Evolutionary conservation across 306 rosid genomes (phyloP), one percentile per base, ranked within the genome.

Genomic region (Trifolium fragiferum): DNA sequence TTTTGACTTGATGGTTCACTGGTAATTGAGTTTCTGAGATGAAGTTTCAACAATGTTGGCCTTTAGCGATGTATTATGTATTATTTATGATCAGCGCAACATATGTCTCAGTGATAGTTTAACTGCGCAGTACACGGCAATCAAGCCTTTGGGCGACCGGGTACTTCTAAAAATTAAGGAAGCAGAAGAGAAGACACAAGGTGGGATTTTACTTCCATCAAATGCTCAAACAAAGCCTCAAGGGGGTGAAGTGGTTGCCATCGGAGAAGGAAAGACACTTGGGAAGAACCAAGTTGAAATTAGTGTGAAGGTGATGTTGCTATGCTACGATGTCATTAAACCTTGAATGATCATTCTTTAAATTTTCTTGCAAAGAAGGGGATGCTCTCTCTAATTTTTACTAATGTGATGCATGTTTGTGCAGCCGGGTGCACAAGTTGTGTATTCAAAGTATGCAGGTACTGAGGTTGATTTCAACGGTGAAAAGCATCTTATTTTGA

Each of bases 231-330:
- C 90, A 1, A 91, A 89, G 78, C 98, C 98, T 37, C 96, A 88
- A 83, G 96, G 93, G 21, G 98, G 97, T 54, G 97, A 91, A 81
- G 98, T 93, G 30, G 96, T 93, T 85, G 94, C 98, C 37, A 70
- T 88, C 13, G 94, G 94, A 54, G 97, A 91, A 72, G 97, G 92
- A 61, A 91, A 85, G 78, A 57, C 86, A 13, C 8, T 86, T 75
- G 98, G 97, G 73, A 89, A 88, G 76, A 66, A 35, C 51, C 84
- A 91, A 76, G 88, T 91, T 32, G 94, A 86, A 15, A 55, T 85
- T 37, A 88, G 89, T 40, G 93, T 93, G 30, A 72, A 87, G 92
- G 98, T 93, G 64, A 46, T 55, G 63, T 46, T 66, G 35, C 13
- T 65, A 8, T 61, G 54, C 21, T 58, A 0, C 53, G 51, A 13